phyloP scores from a whole-genome alignment of 495 filamentous ascomycete genomes.

The Xanthoparmelia taractica region DNA sequence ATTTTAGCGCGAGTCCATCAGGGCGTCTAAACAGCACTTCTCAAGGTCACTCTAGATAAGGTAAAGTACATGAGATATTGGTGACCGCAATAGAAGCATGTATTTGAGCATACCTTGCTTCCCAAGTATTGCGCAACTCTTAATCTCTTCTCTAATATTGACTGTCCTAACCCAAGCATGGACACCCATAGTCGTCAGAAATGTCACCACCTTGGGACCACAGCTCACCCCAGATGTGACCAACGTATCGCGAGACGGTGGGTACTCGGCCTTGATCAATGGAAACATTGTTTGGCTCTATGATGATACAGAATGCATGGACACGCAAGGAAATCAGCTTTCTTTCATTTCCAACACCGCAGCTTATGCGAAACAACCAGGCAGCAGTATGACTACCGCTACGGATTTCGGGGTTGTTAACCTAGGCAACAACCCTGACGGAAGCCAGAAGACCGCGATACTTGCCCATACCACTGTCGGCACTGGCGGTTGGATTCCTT shows the following conservation, averaged over 20 bases:
- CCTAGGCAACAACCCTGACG: slow-evolving; percentile 25
- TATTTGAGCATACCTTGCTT: slow-evolving; percentile 3
- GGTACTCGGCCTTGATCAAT: slow-evolving; percentile 26
- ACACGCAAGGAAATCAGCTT: slow-evolving; percentile 22
- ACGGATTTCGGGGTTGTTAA: slow-evolving; percentile 26
- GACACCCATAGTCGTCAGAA: slow-evolving; percentile 24
- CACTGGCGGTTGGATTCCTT: slow-evolving; percentile 28
- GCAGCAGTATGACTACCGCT: slow-evolving; percentile 22
- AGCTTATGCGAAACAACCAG: slow-evolving; percentile 16
- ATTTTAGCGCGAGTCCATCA: not conserved
- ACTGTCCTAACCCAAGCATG: not conserved
- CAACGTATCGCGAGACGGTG: slow-evolving; percentile 27
- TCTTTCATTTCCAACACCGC: slow-evolving; percentile 31
- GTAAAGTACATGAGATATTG: not conserved
- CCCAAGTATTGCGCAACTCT: not conserved
- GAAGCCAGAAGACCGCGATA: slow-evolving; percentile 23
- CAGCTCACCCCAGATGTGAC: slow-evolving; percentile 25
- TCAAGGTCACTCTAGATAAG: not conserved
- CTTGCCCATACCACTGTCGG: slow-evolving; percentile 25
- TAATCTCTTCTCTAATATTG: not conserved
- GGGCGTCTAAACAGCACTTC: not conserved
- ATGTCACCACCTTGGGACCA: slow-evolving; percentile 24
- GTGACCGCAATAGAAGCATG: not conserved
- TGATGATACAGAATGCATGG: slow-evolving; percentile 30
- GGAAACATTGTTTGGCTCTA: slow-evolving; percentile 29